phyloP scores from a whole-genome alignment of 1,284 basidiomycete species.

The Lignosus rhinocerotis region DNA sequence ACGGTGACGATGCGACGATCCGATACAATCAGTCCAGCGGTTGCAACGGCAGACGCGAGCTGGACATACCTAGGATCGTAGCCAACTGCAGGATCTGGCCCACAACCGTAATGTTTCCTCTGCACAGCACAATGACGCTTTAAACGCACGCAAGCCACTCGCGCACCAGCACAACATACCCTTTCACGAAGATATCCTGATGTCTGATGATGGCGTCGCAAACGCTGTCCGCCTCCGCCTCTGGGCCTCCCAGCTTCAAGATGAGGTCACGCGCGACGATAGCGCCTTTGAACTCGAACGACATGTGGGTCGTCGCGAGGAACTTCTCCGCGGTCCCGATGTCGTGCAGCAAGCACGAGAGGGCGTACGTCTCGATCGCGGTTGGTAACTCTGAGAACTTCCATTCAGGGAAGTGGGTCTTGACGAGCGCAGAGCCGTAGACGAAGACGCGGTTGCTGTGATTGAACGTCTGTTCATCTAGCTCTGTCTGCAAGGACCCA shows the following conservation, averaged over 20 bases:
- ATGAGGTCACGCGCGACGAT: constrained; percentile 55
- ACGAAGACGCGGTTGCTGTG: constrained; percentile 54
- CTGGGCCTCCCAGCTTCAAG: constrained; percentile 42
- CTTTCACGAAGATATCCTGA: constrained; percentile 59
- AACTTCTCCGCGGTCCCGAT: constrained; percentile 54
- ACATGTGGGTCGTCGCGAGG: constrained; percentile 53
- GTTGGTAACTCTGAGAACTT: constrained; percentile 36
- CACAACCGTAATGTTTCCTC: constrained; percentile 53
- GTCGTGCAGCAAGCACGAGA: constrained; percentile 55
- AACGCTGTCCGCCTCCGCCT: constrained; percentile 56
- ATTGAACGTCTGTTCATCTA: constrained; percentile 50
- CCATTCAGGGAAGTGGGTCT: constrained; percentile 52
- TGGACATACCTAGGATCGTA: constrained; percentile 45
- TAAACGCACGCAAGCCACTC: background rate
- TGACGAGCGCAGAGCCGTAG: constrained; percentile 48
- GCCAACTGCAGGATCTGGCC: constrained; percentile 55
- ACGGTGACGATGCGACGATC: background rate
- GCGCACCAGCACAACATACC: constrained; percentile 27
- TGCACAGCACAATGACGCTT: constrained; percentile 5
- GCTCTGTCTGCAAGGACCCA: constrained; percentile 39
- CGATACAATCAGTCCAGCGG: background rate
- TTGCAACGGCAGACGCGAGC: background rate
- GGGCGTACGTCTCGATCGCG: constrained; percentile 48
- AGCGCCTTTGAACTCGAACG: constrained; percentile 61
- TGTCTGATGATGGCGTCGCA: constrained; percentile 60